Conservation (phyloP, 2,329 filamentous ascomycete genomes). For the Aspergillus transmontanensis region DNA sequence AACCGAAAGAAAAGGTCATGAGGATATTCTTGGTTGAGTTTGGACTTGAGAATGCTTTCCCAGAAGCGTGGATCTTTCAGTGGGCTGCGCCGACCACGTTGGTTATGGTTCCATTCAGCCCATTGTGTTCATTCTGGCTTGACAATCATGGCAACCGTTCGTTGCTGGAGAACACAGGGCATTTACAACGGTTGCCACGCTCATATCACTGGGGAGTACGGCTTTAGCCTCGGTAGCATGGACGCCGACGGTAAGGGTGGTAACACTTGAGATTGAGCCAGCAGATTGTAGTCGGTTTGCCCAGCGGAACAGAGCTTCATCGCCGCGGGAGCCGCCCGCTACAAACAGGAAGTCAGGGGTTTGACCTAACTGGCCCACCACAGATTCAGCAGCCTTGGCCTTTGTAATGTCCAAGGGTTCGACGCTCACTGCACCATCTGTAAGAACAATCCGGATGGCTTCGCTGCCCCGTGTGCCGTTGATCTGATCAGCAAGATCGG, state of each 20-base stretch:
- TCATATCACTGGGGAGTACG: conserved; percentile 82
- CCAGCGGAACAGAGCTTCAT: conserved; percentile 91
- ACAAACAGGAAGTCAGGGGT: conserved; percentile 83
- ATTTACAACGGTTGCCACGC: conserved; percentile 59
- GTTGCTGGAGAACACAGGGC: conserved; percentile 18
- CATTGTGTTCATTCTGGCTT: background rate
- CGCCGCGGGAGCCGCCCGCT: conserved; percentile 82
- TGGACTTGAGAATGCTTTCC: background rate
- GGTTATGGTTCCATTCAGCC: background rate
- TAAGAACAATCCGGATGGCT: conserved; percentile 77
- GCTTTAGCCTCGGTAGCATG: conserved; percentile 82
- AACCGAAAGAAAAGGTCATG: background rate
- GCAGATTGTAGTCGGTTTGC: conserved; percentile 72
- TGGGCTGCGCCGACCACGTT: background rate
- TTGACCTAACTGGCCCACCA: conserved; percentile 66
- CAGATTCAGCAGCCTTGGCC: conserved; percentile 72
- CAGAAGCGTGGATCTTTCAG: background rate
- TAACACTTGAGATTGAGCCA: conserved; percentile 65
- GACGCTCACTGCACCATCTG: conserved; percentile 78
- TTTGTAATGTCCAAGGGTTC: conserved; percentile 87
- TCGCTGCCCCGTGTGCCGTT: conserved; percentile 86
- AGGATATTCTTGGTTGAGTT: background rate
- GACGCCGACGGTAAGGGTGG: conserved; percentile 80
- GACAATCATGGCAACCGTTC: conserved; percentile 4
- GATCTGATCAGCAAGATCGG: conserved; percentile 88